phyloP scores from a whole-genome alignment of 1,139 yeast genomes.

The Ogataea hybrid region DNA sequence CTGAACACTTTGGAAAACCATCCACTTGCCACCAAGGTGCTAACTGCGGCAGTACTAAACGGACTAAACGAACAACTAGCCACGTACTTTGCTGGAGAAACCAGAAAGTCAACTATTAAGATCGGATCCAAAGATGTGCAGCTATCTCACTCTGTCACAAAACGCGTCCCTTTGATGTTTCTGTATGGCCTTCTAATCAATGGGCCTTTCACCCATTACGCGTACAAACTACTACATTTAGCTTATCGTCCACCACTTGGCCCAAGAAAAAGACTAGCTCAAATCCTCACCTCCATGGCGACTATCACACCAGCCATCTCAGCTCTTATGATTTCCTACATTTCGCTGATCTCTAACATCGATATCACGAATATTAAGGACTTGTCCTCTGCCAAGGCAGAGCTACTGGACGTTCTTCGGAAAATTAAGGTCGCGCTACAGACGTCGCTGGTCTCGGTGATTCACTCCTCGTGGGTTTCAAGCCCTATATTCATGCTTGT shows the following conservation, averaged over 20 bases:
- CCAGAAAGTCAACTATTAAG: slow-evolving; percentile 19
- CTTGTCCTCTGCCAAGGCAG: slow-evolving; percentile 23
- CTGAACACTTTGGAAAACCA: slow-evolving; percentile 41
- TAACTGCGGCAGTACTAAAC: slow-evolving; percentile 57
- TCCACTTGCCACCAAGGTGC: slow-evolving; percentile 60
- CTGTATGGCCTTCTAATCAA: slow-evolving; percentile 67
- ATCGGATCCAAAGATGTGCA: slow-evolving; percentile 18
- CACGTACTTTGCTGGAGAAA: slow-evolving; percentile 43
- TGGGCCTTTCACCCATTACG: slow-evolving; percentile 73
- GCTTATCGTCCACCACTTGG: slow-evolving; percentile 42
- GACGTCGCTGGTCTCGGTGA: slow-evolving; percentile 53
- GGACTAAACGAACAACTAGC: slow-evolving; percentile 62
- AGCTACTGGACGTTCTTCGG: slow-evolving; percentile 26
- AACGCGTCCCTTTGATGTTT: slow-evolving; percentile 63
- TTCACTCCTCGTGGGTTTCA: slow-evolving; percentile 62
- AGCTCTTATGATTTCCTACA: slow-evolving; percentile 55
- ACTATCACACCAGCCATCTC: slow-evolving; percentile 65
- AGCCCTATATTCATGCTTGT: slow-evolving; percentile 60
- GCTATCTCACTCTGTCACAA: slow-evolving; percentile 41
- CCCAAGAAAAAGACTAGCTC: slow-evolving; percentile 45
- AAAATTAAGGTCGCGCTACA: slow-evolving; percentile 41
- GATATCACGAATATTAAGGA: slow-evolving; percentile 11
- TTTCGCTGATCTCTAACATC: slow-evolving; percentile 41
- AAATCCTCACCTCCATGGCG: slow-evolving; percentile 57
- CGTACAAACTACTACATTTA: slow-evolving; percentile 47